These are phyloP conservation scores for Alternaria metachromatica DNA, from an alignment of 2,329 filamentous ascomycete genomes.

Conservation along the genomic window DNA sequence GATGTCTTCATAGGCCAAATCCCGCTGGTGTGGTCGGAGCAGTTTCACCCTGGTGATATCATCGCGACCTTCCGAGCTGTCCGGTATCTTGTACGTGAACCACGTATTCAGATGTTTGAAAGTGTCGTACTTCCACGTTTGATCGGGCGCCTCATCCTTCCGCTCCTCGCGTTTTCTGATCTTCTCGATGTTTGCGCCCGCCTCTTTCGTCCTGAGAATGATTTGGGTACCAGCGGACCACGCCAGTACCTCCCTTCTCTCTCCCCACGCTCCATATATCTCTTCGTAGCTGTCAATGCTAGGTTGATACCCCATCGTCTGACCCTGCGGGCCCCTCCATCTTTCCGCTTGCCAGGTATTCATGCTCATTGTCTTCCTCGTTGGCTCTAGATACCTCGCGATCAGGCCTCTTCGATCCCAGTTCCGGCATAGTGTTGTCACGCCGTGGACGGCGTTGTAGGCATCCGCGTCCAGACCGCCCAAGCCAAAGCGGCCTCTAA, in stretches of 20 bases:
- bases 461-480: conserved; percentile 35
- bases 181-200: conserved; percentile 36
- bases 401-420: conserved; percentile 64
- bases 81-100: conserved; percentile 60
- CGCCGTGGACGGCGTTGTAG: conserved; percentile 55
- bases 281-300: conserved; percentile 64
- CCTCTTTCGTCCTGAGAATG: conserved; percentile 57
- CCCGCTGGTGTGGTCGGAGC: conserved; percentile 52
- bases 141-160: conserved; percentile 14
- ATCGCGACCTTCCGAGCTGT: conserved; percentile 60
- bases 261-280: conserved; percentile 47
- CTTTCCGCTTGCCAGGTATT: conserved; percentile 41
- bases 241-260: conserved; percentile 63
- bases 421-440: conserved; percentile 64
- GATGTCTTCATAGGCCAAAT: conserved; percentile 52
- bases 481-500: conserved; percentile 40
- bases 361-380: conserved; percentile 44
- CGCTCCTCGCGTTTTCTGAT: conserved; percentile 28
- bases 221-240: conserved; percentile 68
- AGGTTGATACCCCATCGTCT: conserved; percentile 67
- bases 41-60: conserved; percentile 66
- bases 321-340: conserved; percentile 53
- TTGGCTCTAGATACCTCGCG: conserved; percentile 59
- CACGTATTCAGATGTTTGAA: conserved; percentile 52
- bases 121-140: conserved; percentile 37